These are phyloP conservation scores for Magnolia officinalis DNA, from an alignment of 164 flowering plant species.

Conservation along the genomic window DNA sequence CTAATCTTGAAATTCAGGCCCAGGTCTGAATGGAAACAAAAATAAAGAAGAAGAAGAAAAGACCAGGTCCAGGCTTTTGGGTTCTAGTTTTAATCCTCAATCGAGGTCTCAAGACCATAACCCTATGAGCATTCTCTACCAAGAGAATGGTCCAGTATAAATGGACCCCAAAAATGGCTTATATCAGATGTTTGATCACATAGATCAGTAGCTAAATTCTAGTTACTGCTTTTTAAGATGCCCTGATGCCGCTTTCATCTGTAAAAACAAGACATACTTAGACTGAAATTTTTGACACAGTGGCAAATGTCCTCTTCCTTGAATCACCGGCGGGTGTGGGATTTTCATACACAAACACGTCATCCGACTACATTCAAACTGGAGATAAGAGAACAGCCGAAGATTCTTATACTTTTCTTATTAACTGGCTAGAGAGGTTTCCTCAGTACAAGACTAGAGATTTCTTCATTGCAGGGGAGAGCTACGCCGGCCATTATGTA, in stretches of 20 bases:
- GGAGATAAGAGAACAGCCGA: conserved; percentile 39
- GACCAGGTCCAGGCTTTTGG: too few species aligned
- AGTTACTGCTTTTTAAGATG: background rate
- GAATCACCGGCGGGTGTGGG: conserved; percentile 49
- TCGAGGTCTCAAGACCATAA: too few species aligned
- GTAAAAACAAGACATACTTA: background rate
- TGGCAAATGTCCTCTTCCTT: conserved; percentile 37
- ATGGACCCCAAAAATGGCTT: too few species aligned
- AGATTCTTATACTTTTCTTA: conserved; percentile 32
- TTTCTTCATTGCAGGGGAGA: conserved; percentile 46
- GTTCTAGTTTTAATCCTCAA: too few species aligned
- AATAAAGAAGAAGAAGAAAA: too few species aligned
- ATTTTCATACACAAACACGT: conserved; percentile 40
- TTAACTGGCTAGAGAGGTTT: conserved; percentile 41
- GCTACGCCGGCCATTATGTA: conserved; percentile 45
- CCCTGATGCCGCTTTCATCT: background rate
- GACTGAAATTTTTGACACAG: conserved; percentile 15
- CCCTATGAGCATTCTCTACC: too few species aligned
- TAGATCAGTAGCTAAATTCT: background rate
- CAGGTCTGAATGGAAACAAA: too few species aligned
- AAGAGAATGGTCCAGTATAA: too few species aligned
- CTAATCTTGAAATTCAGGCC: too few species aligned
- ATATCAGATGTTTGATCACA: too few species aligned
- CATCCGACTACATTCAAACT: conserved; percentile 26
- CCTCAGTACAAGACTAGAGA: conserved; percentile 40